Evolutionary conservation across 1,284 basidiomycete genomes (phyloP).

Genomic region (Neolentinus lepideus): DNA sequence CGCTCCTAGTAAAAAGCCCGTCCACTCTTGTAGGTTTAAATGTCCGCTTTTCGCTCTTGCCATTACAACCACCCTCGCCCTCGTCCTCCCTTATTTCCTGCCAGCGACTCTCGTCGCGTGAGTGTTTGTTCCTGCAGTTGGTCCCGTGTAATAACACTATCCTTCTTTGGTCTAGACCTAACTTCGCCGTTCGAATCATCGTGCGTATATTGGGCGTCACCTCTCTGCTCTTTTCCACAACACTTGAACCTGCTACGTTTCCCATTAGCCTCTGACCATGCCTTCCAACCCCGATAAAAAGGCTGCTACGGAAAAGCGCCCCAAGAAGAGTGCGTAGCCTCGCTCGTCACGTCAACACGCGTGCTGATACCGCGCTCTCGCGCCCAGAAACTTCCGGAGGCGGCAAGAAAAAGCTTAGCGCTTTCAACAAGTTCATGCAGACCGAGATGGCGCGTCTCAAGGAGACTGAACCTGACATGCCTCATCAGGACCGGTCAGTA

Average conservation of each 20-base stretch:
- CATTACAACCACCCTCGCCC: not conserved
- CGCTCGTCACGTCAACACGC: not conserved
- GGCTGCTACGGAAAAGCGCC: slow-evolving; percentile 11
- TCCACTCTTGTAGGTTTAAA: slow-evolving; percentile 1
- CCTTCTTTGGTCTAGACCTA: slow-evolving; percentile 2
- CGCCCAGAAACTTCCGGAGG: slow-evolving; percentile 30
- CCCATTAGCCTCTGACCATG: not conserved
- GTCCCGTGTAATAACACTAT: not conserved
- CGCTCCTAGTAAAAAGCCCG: not conserved
- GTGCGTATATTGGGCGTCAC: not conserved
- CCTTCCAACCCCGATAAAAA: slow-evolving; percentile 9
- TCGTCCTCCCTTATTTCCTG: not conserved
- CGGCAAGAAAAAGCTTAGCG: slow-evolving; percentile 48
- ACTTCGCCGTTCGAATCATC: not conserved
- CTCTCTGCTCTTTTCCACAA: not conserved
- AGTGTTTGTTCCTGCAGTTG: not conserved
- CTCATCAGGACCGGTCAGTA: slow-evolving; percentile 64
- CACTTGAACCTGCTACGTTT: not conserved
- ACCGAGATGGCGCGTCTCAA: slow-evolving; percentile 69
- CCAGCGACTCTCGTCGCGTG: not conserved
- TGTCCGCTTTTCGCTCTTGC: not conserved
- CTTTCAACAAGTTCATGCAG: slow-evolving; percentile 79
- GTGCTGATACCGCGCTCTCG: slow-evolving; percentile 6
- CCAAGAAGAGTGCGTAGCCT: slow-evolving; percentile 2
- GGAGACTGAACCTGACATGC: slow-evolving; percentile 59